Percentiles rank a stretch among this genome's conserved stretches.
Evolutionary conservation across 1,139 yeast genomes (phyloP).

Genomic region (Diutina scorzettiae): DNA sequence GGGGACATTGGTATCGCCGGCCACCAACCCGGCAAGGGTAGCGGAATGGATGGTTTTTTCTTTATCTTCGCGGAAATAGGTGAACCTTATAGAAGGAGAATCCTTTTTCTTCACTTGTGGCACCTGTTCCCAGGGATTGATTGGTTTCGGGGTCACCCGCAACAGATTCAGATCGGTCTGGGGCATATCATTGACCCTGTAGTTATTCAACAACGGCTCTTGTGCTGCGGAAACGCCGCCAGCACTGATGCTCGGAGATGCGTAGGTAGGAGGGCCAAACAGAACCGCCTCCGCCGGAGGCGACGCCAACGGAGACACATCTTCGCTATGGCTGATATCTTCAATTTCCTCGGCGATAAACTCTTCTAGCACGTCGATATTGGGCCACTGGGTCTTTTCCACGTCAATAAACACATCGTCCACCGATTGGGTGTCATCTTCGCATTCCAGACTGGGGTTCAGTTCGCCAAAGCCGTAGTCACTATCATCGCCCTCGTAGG

Average conservation of each 20-base stretch:
- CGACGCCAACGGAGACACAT: slow-evolving; percentile 4
- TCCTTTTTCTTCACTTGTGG: slow-evolving; percentile 11
- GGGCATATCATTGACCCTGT: slow-evolving; percentile 53
- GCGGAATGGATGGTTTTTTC: slow-evolving; percentile 87
- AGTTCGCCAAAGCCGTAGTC: slow-evolving; percentile 32
- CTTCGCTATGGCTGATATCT: slow-evolving; percentile 10
- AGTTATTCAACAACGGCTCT: slow-evolving; percentile 20
- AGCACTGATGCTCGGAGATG: neutral
- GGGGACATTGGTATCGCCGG: slow-evolving; percentile 11
- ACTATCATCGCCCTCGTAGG: neutral
- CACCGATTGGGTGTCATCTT: slow-evolving; percentile 60
- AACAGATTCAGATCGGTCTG: slow-evolving; percentile 39
- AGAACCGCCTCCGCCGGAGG: slow-evolving; percentile 6
- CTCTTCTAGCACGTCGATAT: slow-evolving; percentile 10
- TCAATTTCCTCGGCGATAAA: slow-evolving; percentile 11
- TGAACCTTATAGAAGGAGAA: slow-evolving; percentile 41
- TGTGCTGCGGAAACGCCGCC: neutral
- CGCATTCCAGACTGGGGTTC: slow-evolving; percentile 62
- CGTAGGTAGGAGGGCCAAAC: slow-evolving; percentile 1
- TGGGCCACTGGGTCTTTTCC: slow-evolving; percentile 9
- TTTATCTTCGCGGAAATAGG: slow-evolving; percentile 85
- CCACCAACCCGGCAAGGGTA: slow-evolving; percentile 68
- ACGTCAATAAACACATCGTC: slow-evolving; percentile 50
- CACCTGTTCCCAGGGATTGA: slow-evolving; percentile 57
- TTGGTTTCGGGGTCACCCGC: slow-evolving; percentile 39